Evolutionary conservation across 768 basidiomycete genomes (phyloP).

Genomic region (Hypholoma sublateritium): DNA sequence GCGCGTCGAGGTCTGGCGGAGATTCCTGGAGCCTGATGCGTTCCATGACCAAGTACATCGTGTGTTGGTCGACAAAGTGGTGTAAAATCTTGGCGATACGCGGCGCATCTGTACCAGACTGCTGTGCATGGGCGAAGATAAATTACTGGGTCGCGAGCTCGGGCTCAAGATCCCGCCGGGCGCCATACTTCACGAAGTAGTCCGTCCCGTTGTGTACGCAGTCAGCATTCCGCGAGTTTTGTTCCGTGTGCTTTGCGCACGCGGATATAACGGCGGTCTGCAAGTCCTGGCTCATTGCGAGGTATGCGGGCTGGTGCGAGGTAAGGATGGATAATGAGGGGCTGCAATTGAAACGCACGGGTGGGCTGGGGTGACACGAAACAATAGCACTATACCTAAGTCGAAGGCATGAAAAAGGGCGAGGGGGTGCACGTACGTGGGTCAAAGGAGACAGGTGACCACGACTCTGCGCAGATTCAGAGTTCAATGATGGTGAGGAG

Average conservation of each 20-base stretch:
- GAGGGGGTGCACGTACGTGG: too few relatives aligned
- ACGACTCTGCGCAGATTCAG: too few relatives aligned
- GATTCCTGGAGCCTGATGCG: slow-evolving; percentile 18
- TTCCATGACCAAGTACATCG: slow-evolving; percentile 27
- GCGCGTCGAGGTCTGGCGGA: slow-evolving; percentile 15
- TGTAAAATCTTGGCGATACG: slow-evolving; percentile 21
- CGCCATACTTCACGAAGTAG: slow-evolving; percentile 26
- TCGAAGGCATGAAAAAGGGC: too few relatives aligned
- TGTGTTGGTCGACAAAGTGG: slow-evolving; percentile 15
- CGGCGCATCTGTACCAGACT: slow-evolving; percentile 15
- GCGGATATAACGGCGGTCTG: background rate
- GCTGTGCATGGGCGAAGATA: slow-evolving; percentile 19
- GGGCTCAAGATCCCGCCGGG: slow-evolving; percentile 13
- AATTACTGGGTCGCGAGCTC: slow-evolving; percentile 6
- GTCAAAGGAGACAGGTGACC: too few relatives aligned
- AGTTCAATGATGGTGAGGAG: too few relatives aligned
- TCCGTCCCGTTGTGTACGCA: background rate
- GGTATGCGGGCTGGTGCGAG: too few relatives aligned
- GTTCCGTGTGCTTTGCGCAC: background rate
- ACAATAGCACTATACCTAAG: too few relatives aligned
- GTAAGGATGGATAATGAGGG: too few relatives aligned
- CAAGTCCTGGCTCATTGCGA: background rate
- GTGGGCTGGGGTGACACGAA: too few relatives aligned
- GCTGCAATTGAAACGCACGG: too few relatives aligned
- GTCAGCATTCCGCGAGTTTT: background rate